These are phyloP conservation scores for Penicillium manginii DNA, from an alignment of 495 filamentous ascomycete genomes.

Conservation along the genomic window DNA sequence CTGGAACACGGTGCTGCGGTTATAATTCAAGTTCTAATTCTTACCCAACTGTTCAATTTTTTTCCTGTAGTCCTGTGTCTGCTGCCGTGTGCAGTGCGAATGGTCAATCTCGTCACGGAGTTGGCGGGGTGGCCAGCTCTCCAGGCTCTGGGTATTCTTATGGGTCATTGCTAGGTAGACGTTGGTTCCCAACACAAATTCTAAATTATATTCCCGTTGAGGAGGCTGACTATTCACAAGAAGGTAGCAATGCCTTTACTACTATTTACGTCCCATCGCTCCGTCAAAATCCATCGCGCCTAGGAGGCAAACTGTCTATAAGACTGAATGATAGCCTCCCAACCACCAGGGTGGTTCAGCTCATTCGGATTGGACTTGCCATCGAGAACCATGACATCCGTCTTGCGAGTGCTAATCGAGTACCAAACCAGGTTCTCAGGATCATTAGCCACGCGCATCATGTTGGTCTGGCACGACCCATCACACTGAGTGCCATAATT, in stretches of 20 bases:
- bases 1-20: neutral
- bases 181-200: neutral
- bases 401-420: conserved; percentile 45
- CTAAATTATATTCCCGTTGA: neutral
- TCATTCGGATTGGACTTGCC: conserved; percentile 36
- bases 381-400: conserved; percentile 46
- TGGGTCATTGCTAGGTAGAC: neutral
- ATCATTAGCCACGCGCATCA: conserved; percentile 39
- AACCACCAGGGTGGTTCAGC: conserved; percentile 54
- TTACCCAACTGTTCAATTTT: neutral
- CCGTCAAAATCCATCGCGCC: neutral
- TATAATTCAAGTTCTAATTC: neutral
- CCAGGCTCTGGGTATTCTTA: no score
- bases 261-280: neutral
- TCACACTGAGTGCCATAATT: conserved; percentile 31
- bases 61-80: neutral
- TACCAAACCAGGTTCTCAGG: conserved; percentile 41
- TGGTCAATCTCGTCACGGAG: no score
- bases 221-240: neutral
- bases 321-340: conserved; percentile 61
- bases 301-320: conserved; percentile 29
- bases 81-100: no score
- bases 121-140: no score
- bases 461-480: conserved; percentile 49
- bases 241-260: neutral